A percentile compares a stretch with the other conserved stretches of the same genome.
Conservation (phyloP, 2,329 filamentous ascomycete species). For the Cercospora zeae-maydis region DNA sequence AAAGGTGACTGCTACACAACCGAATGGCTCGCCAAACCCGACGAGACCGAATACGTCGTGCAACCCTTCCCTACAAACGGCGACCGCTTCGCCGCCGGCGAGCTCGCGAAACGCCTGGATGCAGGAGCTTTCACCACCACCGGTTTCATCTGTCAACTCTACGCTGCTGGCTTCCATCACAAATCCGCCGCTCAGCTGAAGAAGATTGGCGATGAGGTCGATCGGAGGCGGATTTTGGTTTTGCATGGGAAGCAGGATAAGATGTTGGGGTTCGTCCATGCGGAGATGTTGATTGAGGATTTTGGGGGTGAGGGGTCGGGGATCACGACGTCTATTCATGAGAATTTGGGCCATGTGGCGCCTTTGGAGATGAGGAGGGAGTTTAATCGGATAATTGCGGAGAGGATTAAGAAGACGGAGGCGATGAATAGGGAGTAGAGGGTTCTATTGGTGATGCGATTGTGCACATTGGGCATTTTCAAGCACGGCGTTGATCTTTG, state of each 20-base stretch:
- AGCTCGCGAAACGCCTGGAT: constrained; percentile 67
- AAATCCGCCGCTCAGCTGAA: constrained; percentile 66
- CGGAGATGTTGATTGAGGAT: constrained; percentile 61
- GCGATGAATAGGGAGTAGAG: constrained; percentile 16
- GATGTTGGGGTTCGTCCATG: constrained; percentile 75
- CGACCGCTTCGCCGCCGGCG: constrained; percentile 76
- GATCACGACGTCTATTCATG: constrained; percentile 58
- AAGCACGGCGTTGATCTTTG: neutral
- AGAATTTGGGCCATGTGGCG: constrained; percentile 72
- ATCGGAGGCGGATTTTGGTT: constrained; percentile 69
- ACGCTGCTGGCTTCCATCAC: constrained; percentile 75
- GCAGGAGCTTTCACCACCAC: constrained; percentile 57
- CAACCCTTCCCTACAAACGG: constrained; percentile 68
- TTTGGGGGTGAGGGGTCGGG: constrained; percentile 57
- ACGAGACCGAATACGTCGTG: constrained; percentile 47
- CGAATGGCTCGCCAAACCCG: constrained; percentile 60
- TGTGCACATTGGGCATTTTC: neutral
- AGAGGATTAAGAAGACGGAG: constrained; percentile 53
- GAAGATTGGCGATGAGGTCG: constrained; percentile 64
- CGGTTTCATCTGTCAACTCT: constrained; percentile 72
- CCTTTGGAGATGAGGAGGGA: constrained; percentile 67
- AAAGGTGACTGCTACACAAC: constrained; percentile 64
- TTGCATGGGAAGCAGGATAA: constrained; percentile 71
- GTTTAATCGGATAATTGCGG: constrained; percentile 63
- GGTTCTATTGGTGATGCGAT: neutral